Base-by-base conservation (phyloP, 169 alveolate species). In the Plasmodium gaboni region DNA sequence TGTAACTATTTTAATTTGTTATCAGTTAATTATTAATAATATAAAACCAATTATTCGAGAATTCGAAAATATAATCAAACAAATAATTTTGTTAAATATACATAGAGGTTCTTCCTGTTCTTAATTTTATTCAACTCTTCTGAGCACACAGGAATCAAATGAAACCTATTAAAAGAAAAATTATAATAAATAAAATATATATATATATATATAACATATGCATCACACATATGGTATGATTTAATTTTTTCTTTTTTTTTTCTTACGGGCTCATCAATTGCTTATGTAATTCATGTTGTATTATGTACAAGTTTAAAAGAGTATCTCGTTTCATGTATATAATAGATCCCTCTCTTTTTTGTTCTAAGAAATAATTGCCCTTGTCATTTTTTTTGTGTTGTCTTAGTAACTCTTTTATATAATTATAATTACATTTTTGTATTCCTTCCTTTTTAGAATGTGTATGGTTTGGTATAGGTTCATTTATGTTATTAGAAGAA, bases 401-500 rank as follows among this genome's bases (percentile, higher is more conserved):
- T 38, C 46, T 38, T 38, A 38, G 46, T 38, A 38, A 1, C 46
- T 38, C 46, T 38, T 38, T 38, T 5, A 2, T 38, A 38, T 38
- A 1, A 5, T 38, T 5, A 38, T 38, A 9, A 5, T 38, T 38
- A 38, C 7, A 38, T 38, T 38, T 38, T 38, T 38, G 46, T 38
- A 38, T 38, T 38, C 10, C 46, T 38, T 5, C 10, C 46, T 38
- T 38, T 38, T 38, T 6, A 38, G 46, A 38, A 5, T 24, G 46
- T 28, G 7, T 10, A 22, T 24, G 26, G 59, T 60, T 60, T 78
- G 46, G 12, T 51, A 64, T 46, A 10, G 19, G 32, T 50, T 50
- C 28, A 63, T 50, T 78, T 38, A 78, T 44, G 76, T 78, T 78
- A 78, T 64, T 64, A 42, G 74, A 42, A 7, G 89, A 67, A 46